These are phyloP conservation scores for Pestalotiopsis sp. DNA, from an alignment of 2,329 filamentous ascomycete species.

Conservation along the genomic window DNA sequence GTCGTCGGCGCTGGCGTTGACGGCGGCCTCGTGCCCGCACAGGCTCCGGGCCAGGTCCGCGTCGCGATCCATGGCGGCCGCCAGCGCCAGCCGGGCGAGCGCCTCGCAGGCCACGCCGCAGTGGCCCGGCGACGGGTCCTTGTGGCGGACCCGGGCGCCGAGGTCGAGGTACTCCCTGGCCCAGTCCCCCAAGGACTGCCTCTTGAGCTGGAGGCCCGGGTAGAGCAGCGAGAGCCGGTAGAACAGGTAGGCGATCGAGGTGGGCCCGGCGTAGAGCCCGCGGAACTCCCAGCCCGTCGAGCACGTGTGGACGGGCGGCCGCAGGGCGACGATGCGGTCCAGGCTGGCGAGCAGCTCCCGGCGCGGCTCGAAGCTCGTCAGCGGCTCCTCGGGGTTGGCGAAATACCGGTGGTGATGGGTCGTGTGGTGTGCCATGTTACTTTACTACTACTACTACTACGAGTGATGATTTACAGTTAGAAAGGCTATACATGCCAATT, in stretches of 20 bases:
- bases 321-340: slow-evolving; percentile 19
- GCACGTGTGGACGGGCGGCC: slow-evolving; percentile 26
- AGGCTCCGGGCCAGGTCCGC: slow-evolving; percentile 37
- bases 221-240: slow-evolving; percentile 44
- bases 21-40: slow-evolving; percentile 39
- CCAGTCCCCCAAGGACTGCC: slow-evolving; percentile 44
- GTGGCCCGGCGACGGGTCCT: slow-evolving; percentile 38
- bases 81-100: slow-evolving; percentile 46
- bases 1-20: slow-evolving; percentile 45
- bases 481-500: not conserved
- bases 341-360: slow-evolving; percentile 24
- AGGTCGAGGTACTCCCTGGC: slow-evolving; percentile 45
- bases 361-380: slow-evolving; percentile 14
- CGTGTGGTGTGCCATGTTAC: not conserved
- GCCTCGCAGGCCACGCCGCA: slow-evolving; percentile 53
- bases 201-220: slow-evolving; percentile 43
- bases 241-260: slow-evolving; percentile 57
- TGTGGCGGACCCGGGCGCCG: slow-evolving; percentile 31
- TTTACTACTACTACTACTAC: not conserved
- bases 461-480: not conserved
- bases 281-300: slow-evolving; percentile 33
- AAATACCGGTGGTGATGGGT: slow-evolving; percentile 17
- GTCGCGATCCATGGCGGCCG: slow-evolving; percentile 42
- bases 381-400: slow-evolving; percentile 15
- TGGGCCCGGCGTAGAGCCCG: slow-evolving; percentile 56